Evolutionary conservation across 306 rosid species (phyloP).

Genomic region (Sechiopsis laciniata): DNA sequence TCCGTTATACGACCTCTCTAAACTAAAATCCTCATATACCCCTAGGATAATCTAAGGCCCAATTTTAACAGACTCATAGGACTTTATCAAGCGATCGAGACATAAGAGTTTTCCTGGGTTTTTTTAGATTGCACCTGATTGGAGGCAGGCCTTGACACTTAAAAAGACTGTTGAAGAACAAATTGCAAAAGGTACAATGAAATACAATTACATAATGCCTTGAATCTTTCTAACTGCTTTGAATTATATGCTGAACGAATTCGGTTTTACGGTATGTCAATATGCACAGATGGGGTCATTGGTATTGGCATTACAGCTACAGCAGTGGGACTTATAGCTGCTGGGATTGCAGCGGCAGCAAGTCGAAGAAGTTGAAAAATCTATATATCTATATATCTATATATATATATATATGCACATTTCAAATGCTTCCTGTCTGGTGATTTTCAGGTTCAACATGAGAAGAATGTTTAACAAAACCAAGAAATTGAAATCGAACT

Average conservation of each 20-base stretch:
- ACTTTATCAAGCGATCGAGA: neutral
- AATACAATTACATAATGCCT: neutral
- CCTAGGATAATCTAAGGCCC: no score
- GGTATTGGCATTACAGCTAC: slow-evolving; percentile 87
- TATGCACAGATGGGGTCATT: slow-evolving; percentile 80
- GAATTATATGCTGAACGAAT: slow-evolving; percentile 22
- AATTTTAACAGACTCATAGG: no score
- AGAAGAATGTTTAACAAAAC: neutral
- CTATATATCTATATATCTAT: no score
- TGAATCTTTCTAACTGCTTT: neutral
- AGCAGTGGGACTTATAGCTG: slow-evolving; percentile 75
- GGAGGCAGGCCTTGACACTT: slow-evolving; percentile 82
- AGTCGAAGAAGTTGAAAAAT: slow-evolving; percentile 46
- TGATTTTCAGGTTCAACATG: neutral
- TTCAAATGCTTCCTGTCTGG: neutral
- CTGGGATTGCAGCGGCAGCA: slow-evolving; percentile 71
- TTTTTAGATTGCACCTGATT: slow-evolving; percentile 80
- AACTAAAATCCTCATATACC: no score
- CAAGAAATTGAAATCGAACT: neutral
- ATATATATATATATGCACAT: no score
- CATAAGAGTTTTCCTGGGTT: slow-evolving; percentile 14
- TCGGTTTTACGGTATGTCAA: slow-evolving; percentile 20
- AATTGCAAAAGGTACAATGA: slow-evolving; percentile 63
- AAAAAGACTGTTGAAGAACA: slow-evolving; percentile 51
- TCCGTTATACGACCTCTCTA: no score